Evolutionary conservation across 2,329 filamentous ascomycete species (phyloP), one percentile per base, ranked within the genome.

Genomic region (Fusarium sp.): DNA sequence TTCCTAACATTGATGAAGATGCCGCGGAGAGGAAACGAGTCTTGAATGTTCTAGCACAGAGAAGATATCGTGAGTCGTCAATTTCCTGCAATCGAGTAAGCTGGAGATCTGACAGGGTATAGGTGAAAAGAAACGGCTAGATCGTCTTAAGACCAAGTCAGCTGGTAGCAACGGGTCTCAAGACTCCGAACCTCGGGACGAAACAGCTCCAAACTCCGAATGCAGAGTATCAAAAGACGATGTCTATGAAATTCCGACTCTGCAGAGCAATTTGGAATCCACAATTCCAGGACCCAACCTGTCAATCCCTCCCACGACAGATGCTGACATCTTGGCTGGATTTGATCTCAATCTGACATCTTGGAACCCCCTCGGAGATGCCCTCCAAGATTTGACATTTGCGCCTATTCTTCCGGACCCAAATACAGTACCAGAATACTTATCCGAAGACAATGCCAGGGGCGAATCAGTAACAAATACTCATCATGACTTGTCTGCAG

Each of bases 41-140:
- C 2, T 71, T 89, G 28, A 89, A 89, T 62, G 85, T 89, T 15
- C 78, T 90, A 41, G 87, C 88, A 2, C 87, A 89, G 69, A 83
- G 88, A 51, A 82, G 87, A 81, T 90, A 89, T 63, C 81, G 87
- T 87, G 73, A 76, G 78, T 67, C 18, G 24, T 22, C 24, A 6
- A 8, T 11, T 11, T 33, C 10, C 15, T 24, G 14, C 20, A 22
- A 14, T 4, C 3, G 7, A 36, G 10, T 38, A 14, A 26, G 10
- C 22, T 20, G 24, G 28, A 17, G 11, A 45, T 39, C 56, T 75
- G 11, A 79, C 57, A 48, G 36, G 18, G 41, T 18, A 31, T 49
- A 82, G 81, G 81, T 26, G 81, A 82, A 65, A 81, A 76, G 67
- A 82, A 82, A 66, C 76, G 81, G 15, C 49, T 77, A 48, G 78